These are phyloP conservation scores for Ceratorhiza oryzae-sativae DNA, from an alignment of 1,284 basidiomycete species.

Conservation along the genomic window DNA sequence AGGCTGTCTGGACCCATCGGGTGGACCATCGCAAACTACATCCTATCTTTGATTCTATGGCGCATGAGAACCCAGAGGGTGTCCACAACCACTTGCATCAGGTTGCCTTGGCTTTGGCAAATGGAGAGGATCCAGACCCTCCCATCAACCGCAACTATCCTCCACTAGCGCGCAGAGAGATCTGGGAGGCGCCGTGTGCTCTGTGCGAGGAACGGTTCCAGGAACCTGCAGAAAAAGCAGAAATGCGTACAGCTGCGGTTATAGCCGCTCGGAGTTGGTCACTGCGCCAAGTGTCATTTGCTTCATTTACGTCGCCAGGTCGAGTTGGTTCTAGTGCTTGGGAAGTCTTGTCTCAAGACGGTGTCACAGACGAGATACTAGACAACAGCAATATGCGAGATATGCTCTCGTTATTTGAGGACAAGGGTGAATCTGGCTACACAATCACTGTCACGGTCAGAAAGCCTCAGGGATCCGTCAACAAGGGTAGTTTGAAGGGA, in stretches of 20 bases:
- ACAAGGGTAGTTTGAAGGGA: no score
- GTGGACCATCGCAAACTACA: slow-evolving; percentile 32
- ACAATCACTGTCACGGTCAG: slow-evolving; percentile 14
- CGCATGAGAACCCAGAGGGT: slow-evolving; percentile 31
- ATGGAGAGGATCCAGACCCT: slow-evolving; percentile 35
- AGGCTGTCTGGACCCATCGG: slow-evolving; percentile 36
- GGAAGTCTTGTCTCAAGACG: slow-evolving; percentile 15
- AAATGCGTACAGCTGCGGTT: slow-evolving; percentile 34
- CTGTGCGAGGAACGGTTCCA: slow-evolving; percentile 4
- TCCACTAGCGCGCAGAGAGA: slow-evolving; percentile 29
- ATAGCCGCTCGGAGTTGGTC: slow-evolving; percentile 33
- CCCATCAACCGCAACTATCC: slow-evolving; percentile 37
- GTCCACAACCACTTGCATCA: slow-evolving; percentile 37
- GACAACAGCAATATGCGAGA: background rate
- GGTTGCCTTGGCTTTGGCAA: slow-evolving; percentile 27
- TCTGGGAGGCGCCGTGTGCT: slow-evolving; percentile 32
- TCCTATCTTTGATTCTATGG: slow-evolving; percentile 26
- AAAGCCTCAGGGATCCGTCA: background rate
- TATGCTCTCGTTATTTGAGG: background rate
- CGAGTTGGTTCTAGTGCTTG: slow-evolving; percentile 30
- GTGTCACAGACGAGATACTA: background rate
- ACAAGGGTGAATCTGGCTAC: background rate
- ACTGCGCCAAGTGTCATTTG: slow-evolving; percentile 28
- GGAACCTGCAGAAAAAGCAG: slow-evolving; percentile 16
- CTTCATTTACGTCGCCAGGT: slow-evolving; percentile 26